Conservation (phyloP, 73 alveolate genomes). For the Paramecium biaurelia region DNA sequence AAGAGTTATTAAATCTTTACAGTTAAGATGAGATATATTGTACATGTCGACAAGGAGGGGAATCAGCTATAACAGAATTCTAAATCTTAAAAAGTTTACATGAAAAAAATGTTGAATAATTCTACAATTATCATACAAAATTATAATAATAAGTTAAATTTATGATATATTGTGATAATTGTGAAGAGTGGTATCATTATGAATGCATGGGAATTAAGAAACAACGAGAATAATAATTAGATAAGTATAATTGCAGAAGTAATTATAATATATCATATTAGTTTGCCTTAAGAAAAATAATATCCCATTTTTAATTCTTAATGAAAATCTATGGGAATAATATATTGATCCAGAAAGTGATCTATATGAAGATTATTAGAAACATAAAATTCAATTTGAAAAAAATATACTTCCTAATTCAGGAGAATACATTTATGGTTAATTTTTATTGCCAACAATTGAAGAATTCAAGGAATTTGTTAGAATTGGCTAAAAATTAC, state of each 20-base stretch:
- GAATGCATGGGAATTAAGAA: conserved; percentile 49
- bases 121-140: background rate
- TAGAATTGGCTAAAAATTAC: background rate
- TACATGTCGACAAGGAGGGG: conserved; percentile 42
- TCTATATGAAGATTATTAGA: conserved; percentile 19
- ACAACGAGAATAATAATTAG: background rate
- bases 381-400: background rate
- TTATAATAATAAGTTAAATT: background rate
- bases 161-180: conserved; percentile 36
- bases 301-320: conserved; percentile 19
- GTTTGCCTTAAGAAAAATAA: background rate
- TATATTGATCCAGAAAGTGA: background rate
- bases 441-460: background rate
- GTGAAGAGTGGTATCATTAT: conserved; percentile 52
- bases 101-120: conserved; percentile 41
- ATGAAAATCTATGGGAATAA: conserved; percentile 20
- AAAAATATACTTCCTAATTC: background rate
- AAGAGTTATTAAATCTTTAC: background rate
- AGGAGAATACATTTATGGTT: conserved; percentile 21
- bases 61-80: conserved; percentile 40
- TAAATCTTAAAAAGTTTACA: conserved; percentile 20
- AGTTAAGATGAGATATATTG: background rate
- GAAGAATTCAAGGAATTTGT: conserved; percentile 6
- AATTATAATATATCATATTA: background rate
- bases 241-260: conserved; percentile 42